phyloP scores from a whole-genome alignment of 2,329 filamentous ascomycete species.

The Arthrobotrys iridis region DNA sequence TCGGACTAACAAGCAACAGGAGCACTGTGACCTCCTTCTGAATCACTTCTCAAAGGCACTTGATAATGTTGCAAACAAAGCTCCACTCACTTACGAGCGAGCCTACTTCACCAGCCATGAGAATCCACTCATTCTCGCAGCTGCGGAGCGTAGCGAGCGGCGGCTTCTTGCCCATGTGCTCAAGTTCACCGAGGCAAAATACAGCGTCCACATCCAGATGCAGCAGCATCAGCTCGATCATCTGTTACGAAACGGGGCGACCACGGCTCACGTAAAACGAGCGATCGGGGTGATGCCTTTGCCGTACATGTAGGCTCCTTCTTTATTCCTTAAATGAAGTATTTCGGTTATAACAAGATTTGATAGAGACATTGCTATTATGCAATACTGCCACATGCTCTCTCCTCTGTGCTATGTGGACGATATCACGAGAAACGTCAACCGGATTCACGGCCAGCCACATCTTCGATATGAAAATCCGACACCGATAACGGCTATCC shows the following conservation, averaged over 20 bases:
- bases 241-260: conserved; percentile 24
- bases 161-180: conserved; percentile 38
- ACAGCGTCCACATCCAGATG: conserved; percentile 24
- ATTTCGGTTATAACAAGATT: background rate
- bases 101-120: conserved; percentile 41
- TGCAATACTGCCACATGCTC: conserved; percentile 48
- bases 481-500: background rate
- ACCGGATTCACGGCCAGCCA: conserved; percentile 24
- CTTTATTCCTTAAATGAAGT: background rate
- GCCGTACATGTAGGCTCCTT: conserved; percentile 28
- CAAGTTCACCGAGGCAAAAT: conserved; percentile 44
- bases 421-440: conserved; percentile 26
- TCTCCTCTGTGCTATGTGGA: conserved; percentile 31
- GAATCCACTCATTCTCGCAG: conserved; percentile 16
- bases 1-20: conserved; percentile 4
- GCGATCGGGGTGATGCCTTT: conserved; percentile 33
- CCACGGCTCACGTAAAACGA: background rate
- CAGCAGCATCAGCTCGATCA: conserved; percentile 44
- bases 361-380: conserved; percentile 36
- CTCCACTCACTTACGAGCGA: conserved; percentile 38
- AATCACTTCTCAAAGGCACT: conserved; percentile 35
- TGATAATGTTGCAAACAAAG: conserved; percentile 34
- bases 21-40: conserved; percentile 39
- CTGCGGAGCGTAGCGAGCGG: conserved; percentile 47
- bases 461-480: conserved; percentile 33